These are phyloP conservation scores for Volvox carteri DNA, from an alignment of 163 green algal species.

Conservation along the genomic window DNA sequence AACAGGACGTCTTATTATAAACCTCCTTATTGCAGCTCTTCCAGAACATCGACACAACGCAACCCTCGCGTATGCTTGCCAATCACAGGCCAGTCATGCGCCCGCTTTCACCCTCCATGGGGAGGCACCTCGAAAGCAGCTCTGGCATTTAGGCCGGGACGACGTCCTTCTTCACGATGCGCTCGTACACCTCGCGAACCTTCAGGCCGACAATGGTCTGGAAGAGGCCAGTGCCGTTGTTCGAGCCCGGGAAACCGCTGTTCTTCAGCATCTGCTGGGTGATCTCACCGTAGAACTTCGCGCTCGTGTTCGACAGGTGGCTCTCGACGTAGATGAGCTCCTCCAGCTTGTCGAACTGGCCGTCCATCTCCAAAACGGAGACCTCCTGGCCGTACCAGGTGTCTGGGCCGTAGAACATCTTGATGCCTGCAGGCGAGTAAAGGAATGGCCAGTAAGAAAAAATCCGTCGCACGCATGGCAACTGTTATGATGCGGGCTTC, in stretches of 20 bases:
- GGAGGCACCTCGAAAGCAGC: too few species aligned
- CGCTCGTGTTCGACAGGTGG: conserved; percentile 96
- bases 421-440: conserved; percentile 79
- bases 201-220: conserved; percentile 90
- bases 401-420: conserved; percentile 99
- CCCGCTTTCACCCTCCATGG: too few species aligned
- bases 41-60: too few species aligned
- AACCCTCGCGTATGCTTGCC: too few species aligned
- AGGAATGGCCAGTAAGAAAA: not conserved
- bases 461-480: too few species aligned
- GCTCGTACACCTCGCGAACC: conserved; percentile 97
- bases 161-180: conserved; percentile 88
- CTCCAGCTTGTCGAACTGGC: conserved; percentile 99
- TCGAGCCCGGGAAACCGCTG: conserved; percentile 91
- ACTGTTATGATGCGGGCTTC: too few species aligned
- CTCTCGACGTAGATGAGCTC: conserved; percentile 99
- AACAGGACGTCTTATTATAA: too few species aligned
- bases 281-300: conserved; percentile 99
- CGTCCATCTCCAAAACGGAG: conserved; percentile 99
- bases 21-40: too few species aligned
- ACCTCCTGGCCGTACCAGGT: conserved; percentile 97
- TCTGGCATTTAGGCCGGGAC: conserved; percentile 56
- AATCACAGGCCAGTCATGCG: too few species aligned
- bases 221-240: conserved; percentile 97
- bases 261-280: conserved; percentile 99